Evolutionary conservation across 108 stramenopile genomes (phyloP), one percentile per base, ranked within the genome.

Genomic region (Skeletonema potamos): DNA sequence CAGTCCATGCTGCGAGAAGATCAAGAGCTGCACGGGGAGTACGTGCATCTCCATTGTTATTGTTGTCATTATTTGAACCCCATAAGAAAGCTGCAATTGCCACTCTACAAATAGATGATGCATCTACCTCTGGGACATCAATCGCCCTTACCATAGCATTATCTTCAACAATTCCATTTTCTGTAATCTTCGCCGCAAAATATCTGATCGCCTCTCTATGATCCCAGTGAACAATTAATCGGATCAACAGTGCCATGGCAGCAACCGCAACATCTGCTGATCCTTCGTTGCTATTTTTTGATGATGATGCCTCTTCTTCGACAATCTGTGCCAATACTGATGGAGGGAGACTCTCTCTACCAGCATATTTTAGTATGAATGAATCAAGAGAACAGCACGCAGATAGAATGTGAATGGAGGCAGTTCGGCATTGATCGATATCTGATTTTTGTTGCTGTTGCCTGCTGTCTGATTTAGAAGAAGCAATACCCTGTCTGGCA

Each of bases 211-310:
- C 55, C 32, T 80, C 86, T 48, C 82, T 74, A 36, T 85, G 82
- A 77, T 94, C 86, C 59, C 83, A 77, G 64, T 92, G 89, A 41
- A 92, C 73, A 51, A 92, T 84, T 1, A 90, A 65, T 10, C 91
- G 79, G 10, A 90, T 54, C 58, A 72, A 77, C 33, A 92, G 64
- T n/a, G 91, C 88, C 71, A 92, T 68, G 26, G 80, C 48, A 20
- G 82, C 86, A 18, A 87, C 62, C 24, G 79, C 67, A 2, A 85
- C 61, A 61, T 88, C 78, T 1, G 59, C n/a, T n/a, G 66, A 75
- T 55, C 82, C 74, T 7, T 65, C 64, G n/a, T 60, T 32, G 27
- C 51, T 37, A 17, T 72, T 36, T 51, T 41, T 29, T 8, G 62
- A 73, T 41, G 85, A 36, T 36, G 57, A 60, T 9, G 39, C 64